Conservation (phyloP, 2,329 filamentous ascomycete genomes). For the Colletotrichum sojae region DNA sequence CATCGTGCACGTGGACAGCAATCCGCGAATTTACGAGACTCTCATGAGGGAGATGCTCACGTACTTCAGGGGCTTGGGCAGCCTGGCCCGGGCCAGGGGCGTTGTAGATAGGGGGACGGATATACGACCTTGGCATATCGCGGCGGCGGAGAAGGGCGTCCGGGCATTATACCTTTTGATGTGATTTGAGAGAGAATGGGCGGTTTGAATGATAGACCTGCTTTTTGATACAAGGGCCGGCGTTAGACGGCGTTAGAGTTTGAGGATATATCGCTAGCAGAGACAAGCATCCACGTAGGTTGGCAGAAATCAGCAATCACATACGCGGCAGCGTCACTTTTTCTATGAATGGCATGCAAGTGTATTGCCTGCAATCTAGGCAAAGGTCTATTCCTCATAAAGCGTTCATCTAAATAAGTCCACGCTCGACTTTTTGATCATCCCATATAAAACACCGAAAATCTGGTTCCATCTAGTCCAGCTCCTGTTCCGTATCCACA, state of each 20-base stretch:
- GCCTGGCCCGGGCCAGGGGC: conserved; percentile 77
- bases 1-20: conserved; percentile 70
- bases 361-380: conserved; percentile 10
- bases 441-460: conserved; percentile 24
- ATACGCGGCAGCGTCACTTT: neutral
- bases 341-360: no score
- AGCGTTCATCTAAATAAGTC: conserved; percentile 3
- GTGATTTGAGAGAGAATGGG: conserved; percentile 55
- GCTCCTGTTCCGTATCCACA: no score
- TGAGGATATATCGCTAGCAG: neutral
- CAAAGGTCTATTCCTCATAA: conserved; percentile 20
- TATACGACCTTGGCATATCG: conserved; percentile 84
- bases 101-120: conserved; percentile 71
- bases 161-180: conserved; percentile 75
- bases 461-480: neutral
- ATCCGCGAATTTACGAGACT: conserved; percentile 70
- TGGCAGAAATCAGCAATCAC: conserved; percentile 15
- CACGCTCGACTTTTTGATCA: conserved; percentile 14
- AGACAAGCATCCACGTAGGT: neutral
- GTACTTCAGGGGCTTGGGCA: conserved; percentile 77
- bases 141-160: conserved; percentile 78
- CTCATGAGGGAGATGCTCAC: conserved; percentile 79
- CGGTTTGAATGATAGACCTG: conserved; percentile 18
- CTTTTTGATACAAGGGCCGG: neutral
- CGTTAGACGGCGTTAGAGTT: conserved; percentile 7